Evolutionary conservation across 345 rosid genomes (phyloP), one percentile per base, ranked within the genome.

Genomic region (Dovyalis caffra): DNA sequence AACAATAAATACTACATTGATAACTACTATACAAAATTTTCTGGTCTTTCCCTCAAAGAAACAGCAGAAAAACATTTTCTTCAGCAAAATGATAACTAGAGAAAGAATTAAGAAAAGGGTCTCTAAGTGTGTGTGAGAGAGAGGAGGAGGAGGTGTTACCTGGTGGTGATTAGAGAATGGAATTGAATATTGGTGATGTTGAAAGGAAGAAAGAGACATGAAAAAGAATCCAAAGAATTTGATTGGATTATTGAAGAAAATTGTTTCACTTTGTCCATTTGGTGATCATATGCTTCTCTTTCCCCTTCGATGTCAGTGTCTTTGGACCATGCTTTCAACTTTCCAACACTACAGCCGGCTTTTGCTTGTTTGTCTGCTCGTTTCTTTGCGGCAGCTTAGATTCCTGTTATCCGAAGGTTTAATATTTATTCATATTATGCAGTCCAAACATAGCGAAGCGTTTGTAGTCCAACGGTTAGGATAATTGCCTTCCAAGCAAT

Each of bases 391-490:
- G 6, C 5, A 6, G 8, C n/a, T 1, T 7, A 15, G 15, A 47
- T 16, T 34, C 4, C 8, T 37, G 2, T 0, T 20, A 2, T 20
- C 0, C 1, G 2, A 53, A 0, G 4, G 0, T 5, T 1, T 5
- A 5, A 0, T 47, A 0, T 5, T 1, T 4, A n/a, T 2, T 2
- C 2, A n/a, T n/a, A 53, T 21, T 4, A 0, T 32, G 40, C 29
- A 34, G 18, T 0, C 0, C 0, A 0, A 2, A 12, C 1, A 7
- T 11, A 14, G 3, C 1, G 3, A 31, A 2, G 88, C 83, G 90
- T 88, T 64, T 90, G 94, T 89, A 88, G 96, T 91, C 90, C 97
- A 88, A 91, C 87, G 92, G 93, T 88, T 84, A 90, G 91, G 97
- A 91, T 88, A 88, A 85, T 90, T 89, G 91, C 89, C 97, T 90